Evolutionary conservation across 306 rosid species (phyloP), one percentile per base, ranked within the genome.

Genomic region (Vachellia pachyceras): DNA sequence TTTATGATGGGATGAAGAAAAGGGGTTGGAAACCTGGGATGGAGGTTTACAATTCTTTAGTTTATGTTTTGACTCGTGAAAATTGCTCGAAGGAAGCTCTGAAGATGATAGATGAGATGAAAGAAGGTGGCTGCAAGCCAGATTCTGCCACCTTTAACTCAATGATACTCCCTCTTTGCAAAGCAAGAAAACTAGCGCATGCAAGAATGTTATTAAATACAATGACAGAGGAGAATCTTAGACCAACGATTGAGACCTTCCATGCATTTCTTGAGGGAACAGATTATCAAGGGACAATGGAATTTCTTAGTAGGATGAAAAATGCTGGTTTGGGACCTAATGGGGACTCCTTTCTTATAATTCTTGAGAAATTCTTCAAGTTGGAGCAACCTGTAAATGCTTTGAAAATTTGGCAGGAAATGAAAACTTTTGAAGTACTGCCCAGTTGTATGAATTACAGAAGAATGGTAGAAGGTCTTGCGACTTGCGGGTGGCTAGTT

Each of bases 1-100:
- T 95, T 57, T 91, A 89, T 68, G 99, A 91, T 82, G 92, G 86
- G 85, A 95, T 95, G 95, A 93, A 90, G 90, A 92, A 88, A 82
- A 90, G 88, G 80, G 88, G 85, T 47, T 89, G 88, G 89, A 60
- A 70, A 42, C 97, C 97, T 12, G 84, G 90, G 71, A 80, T 87
- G 25, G 83, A 78, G 80, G 88, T 91, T 78, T 92, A 89, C 82
- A 95, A 93, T 81, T 95, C 97, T 5, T 86, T 95, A 61, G 86
- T 91, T 36, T 88, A 73, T 74, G 95, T 86, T 68, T 86, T 95
- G 58, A 84, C 91, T 39, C 77, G 42, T 23, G 91, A 88, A 81
- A 91, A 88, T 89, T 95, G 99, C 86, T 85, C 81, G 77, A 84
- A 85, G 79, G 97, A 95, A 86, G 95, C 97, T 84, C 89, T 93